phyloP scores from a whole-genome alignment of 768 basidiomycete genomes.

The Lactarius hengduanensis region DNA sequence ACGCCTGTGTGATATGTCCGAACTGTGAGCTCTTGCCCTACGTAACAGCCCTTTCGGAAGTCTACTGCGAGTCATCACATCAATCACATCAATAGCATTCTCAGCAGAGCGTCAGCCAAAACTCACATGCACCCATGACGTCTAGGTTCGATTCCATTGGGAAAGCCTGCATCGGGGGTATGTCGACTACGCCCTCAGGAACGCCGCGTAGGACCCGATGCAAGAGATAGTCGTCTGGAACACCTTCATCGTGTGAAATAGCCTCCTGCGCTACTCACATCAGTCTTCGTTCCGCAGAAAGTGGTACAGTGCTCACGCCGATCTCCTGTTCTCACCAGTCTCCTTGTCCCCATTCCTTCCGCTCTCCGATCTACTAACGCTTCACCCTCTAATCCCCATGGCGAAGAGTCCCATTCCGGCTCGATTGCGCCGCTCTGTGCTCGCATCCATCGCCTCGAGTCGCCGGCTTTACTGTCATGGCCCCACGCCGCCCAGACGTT shows the following conservation, averaged over 20 bases:
- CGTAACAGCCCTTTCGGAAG: slow-evolving; percentile 96
- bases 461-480: slow-evolving; percentile 39
- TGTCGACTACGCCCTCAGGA: slow-evolving; percentile 82
- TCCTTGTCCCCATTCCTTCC: slow-evolving; percentile 73
- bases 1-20: slow-evolving; percentile 94
- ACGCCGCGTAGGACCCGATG: slow-evolving; percentile 83
- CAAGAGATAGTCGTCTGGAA: slow-evolving; percentile 60
- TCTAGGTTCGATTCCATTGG: slow-evolving; percentile 97
- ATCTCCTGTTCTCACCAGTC: slow-evolving; percentile 68
- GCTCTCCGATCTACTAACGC: slow-evolving; percentile 64
- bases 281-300: slow-evolving; percentile 18
- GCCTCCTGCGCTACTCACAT: slow-evolving; percentile 48
- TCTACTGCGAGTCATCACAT: slow-evolving; percentile 58
- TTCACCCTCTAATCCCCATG: slow-evolving; percentile 59
- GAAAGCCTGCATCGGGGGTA: slow-evolving; percentile 72
- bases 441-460: slow-evolving; percentile 49
- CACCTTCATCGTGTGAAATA: slow-evolving; percentile 53
- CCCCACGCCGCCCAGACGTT: slow-evolving; percentile 86
- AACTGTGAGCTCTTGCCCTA: slow-evolving; percentile 96
- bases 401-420: slow-evolving; percentile 66
- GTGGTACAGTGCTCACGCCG: slow-evolving; percentile 55
- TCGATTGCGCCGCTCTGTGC: slow-evolving; percentile 77
- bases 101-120: background rate
- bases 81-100: slow-evolving; percentile 15
- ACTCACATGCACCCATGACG: slow-evolving; percentile 88